Conservation (phyloP, 169 alveolate species). For the Plasmodium blacklocki region DNA sequence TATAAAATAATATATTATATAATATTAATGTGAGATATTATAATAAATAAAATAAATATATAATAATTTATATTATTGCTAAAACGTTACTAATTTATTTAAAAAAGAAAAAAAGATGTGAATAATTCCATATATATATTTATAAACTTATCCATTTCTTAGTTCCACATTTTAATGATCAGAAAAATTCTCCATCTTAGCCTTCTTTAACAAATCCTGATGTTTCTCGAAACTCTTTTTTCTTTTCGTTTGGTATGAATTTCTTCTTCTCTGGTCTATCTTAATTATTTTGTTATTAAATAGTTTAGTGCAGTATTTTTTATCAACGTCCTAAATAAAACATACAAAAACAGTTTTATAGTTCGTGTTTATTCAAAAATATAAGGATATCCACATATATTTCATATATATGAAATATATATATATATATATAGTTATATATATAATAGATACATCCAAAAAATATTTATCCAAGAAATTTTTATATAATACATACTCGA, state of each 20-base stretch:
- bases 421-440: neutral
- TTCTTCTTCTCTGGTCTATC: slow-evolving; percentile 23
- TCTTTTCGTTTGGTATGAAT: slow-evolving; percentile 29
- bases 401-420: neutral
- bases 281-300: neutral
- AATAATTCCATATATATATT: too few relatives aligned
- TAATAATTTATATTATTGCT: neutral
- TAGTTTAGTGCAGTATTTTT: neutral
- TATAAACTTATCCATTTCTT: too few relatives aligned
- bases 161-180: neutral
- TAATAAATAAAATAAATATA: neutral
- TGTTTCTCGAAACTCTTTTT: slow-evolving; percentile 1
- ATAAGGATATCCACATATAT: neutral
- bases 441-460: neutral
- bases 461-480: too few relatives aligned
- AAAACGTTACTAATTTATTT: too few relatives aligned
- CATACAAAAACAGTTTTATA: too few relatives aligned
- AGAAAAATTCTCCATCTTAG: slow-evolving; percentile 5
- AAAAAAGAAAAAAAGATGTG: too few relatives aligned
- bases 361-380: too few relatives aligned
- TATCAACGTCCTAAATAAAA: neutral
- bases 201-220: slow-evolving; percentile 15
- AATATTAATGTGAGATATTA: neutral
- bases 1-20: neutral
- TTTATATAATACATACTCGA: too few relatives aligned